These are phyloP conservation scores for Colletotrichum destructivum DNA, from an alignment of 2,329 filamentous ascomycete genomes.

Conservation along the genomic window DNA sequence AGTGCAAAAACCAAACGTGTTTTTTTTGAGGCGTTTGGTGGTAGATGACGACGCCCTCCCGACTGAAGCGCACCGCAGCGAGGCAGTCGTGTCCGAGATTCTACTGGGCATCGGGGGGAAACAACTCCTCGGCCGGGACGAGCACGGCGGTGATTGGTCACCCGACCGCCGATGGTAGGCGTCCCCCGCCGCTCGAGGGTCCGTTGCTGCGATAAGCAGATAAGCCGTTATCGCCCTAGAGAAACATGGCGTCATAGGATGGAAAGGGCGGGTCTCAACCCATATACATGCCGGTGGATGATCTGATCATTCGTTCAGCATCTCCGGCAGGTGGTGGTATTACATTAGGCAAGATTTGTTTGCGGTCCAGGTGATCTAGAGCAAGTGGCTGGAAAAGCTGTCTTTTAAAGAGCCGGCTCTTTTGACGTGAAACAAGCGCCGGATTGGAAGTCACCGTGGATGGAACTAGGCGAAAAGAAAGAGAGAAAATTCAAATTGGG, in stretches of 20 bases:
- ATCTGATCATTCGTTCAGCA: conserved; percentile 5
- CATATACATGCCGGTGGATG: not conserved
- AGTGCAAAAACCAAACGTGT: not conserved
- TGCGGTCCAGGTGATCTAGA: not conserved
- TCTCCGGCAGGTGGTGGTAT: not conserved
- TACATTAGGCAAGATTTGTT: conserved; percentile 7
- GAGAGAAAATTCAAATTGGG: conserved; percentile 1
- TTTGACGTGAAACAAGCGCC: conserved; percentile 2
- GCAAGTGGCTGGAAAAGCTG: conserved; percentile 2
- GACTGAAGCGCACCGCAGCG: not conserved
- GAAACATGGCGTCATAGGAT: conserved; percentile 28
- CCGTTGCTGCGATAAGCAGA: conserved; percentile 12
- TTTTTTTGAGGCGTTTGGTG: not conserved
- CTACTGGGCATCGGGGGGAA: conserved; percentile 22
- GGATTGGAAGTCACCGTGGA: not conserved
- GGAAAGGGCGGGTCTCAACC: not conserved
- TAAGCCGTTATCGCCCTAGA: not conserved
- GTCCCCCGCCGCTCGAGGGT: conserved; percentile 12
- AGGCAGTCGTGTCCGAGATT: conserved; percentile 6
- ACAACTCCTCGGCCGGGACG: conserved; percentile 31
- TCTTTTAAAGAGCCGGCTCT: not conserved
- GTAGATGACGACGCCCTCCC: conserved; percentile 25
- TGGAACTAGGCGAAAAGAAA: not conserved
- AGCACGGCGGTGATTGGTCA: conserved; percentile 25
- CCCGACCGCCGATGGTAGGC: not conserved